Base-by-base conservation (phyloP, 2,329 filamentous ascomycete species). In the Verticillium nonalfalfae region DNA sequence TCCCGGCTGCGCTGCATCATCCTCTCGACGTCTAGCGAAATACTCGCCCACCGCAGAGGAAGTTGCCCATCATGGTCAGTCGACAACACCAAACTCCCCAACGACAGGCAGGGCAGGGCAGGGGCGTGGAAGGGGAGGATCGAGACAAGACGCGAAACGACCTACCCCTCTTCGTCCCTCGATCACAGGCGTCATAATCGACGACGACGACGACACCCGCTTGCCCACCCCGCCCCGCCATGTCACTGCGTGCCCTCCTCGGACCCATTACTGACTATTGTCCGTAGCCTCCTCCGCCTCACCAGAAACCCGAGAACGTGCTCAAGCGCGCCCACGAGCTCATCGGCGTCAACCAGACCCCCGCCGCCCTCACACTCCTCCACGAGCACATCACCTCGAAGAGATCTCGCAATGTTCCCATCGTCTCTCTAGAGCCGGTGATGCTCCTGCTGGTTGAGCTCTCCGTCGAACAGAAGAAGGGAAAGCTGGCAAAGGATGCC, bases 371-470 rank as follows among this genome's bases (percentile, higher is more conserved):
- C 76, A 93, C 89, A 73, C 88, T 98, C 73, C 90, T 99, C 66
- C 95, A 98, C 83, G 95, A 99, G 85, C 95, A 99, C 88, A 93
- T 98, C 82, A 97, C 93, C 71, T 97, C 92, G 68, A 99, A 99
- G 84, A 87, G 95, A 72, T 97, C 93, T 71, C 91, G 95, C 75
- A 98, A 96, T 88, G 95, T 91, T 72, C 93, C 95, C 71, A 98
- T 98, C 83, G 86, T 90, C 67, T 96, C 93, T 60, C 82, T 99
- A 73, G 95, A 99, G 87, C 95, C 95, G 68, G 94, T 99, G 68
- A 98, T 99, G 93, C 85, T 98, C 78, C 89, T 97, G 68, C 89
- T 99, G 74, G 94, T 99, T 72, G 93, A 98, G 79, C 86, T 98
- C 63, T 97, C 91, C 68, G 95, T 99, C 72, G 94, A 98, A 73